Evolutionary conservation across 805 yeast genomes (phyloP).

Genomic region (Brettanomyces sp.): DNA sequence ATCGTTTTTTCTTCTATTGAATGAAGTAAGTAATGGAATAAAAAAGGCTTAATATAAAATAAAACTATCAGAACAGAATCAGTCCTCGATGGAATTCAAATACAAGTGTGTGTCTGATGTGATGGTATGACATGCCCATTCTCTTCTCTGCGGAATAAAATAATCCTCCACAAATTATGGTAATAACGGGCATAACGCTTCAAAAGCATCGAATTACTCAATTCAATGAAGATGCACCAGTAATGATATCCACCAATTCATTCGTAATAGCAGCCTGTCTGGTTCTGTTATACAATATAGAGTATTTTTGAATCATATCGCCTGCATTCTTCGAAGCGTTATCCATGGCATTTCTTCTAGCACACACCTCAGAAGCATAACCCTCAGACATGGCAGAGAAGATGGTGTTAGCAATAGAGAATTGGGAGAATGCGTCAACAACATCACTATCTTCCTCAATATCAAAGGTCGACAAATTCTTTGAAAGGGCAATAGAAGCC

Average conservation of each 20-base stretch:
- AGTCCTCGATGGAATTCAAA: no score
- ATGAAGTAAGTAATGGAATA: no score
- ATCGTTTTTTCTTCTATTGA: no score
- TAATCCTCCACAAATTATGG: no score
- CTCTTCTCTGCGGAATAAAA: no score
- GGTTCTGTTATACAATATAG: constrained; percentile 97
- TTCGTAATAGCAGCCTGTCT: constrained; percentile 99
- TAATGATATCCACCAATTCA: constrained; percentile 98
- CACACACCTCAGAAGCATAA: constrained; percentile 94
- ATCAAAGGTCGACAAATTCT: constrained; percentile 77
- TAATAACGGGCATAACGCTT: no score
- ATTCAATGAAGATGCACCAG: constrained; percentile 99
- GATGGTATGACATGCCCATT: no score
- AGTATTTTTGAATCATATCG: constrained; percentile 94
- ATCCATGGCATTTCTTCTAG: constrained; percentile 99
- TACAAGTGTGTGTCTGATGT: no score
- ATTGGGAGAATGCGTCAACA: constrained; percentile 67
- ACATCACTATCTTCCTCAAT: constrained; percentile 60
- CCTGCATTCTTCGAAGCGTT: constrained; percentile 99
- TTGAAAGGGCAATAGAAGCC: constrained; percentile 70
- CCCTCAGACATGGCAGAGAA: constrained; percentile 94
- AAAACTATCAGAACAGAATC: no score
- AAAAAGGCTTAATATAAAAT: no score
- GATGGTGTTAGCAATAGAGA: constrained; percentile 82
- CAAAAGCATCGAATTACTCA: constrained; percentile 25